Conservation (phyloP, 257 asterid species). For the Solanum sparsipilum region DNA sequence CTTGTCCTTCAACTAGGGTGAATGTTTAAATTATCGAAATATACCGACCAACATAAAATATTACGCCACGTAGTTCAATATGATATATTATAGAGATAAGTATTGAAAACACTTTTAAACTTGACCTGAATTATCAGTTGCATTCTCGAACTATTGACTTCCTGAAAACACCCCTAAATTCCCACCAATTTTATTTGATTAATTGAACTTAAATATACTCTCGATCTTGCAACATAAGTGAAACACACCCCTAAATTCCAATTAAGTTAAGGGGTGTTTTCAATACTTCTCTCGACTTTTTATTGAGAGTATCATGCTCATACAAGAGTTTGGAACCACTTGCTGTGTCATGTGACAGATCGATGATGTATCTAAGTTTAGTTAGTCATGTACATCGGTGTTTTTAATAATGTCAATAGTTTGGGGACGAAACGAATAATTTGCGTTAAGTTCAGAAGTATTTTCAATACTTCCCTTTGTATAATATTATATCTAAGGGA, state of each 20-base stretch:
- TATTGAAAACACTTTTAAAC: accelerated
- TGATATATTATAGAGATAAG: accelerated
- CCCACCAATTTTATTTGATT: too few species aligned
- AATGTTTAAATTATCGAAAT: not conserved
- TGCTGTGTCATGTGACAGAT: not conserved
- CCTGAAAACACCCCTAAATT: too few species aligned
- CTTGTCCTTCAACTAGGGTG: not conserved
- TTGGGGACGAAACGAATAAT: too few species aligned
- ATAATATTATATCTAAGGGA: too few species aligned
- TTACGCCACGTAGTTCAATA: too few species aligned
- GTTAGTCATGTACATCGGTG: not conserved
- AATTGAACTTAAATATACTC: accelerated
- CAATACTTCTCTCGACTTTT: not conserved
- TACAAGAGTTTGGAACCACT: not conserved
- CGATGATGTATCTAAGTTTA: too few species aligned
- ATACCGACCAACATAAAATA: too few species aligned
- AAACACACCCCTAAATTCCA: too few species aligned
- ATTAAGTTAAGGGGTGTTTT: not conserved
- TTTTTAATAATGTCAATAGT: too few species aligned
- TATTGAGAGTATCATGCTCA: not conserved
- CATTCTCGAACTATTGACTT: not conserved
- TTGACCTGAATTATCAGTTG: accelerated
- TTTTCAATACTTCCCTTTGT: not conserved
- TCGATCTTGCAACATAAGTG: not conserved
- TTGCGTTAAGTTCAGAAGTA: accelerated